These are phyloP conservation scores for Trichopus zeylanicus DNA, from an alignment of 116 monocot genomes.

Conservation along the genomic window DNA sequence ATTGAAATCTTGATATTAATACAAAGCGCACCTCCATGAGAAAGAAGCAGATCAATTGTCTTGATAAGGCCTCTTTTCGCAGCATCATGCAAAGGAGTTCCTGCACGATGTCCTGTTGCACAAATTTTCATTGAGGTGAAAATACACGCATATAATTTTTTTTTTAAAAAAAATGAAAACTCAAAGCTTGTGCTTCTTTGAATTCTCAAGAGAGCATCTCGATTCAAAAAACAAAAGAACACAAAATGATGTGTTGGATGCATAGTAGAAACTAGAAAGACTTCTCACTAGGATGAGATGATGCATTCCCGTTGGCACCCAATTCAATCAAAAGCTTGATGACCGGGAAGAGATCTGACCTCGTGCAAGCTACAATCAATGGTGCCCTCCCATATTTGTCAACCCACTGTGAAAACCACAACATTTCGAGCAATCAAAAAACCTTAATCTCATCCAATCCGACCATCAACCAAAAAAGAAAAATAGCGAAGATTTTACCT, in stretches of 20 bases:
- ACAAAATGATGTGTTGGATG: too few species aligned
- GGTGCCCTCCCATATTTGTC: constrained; percentile 30
- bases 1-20: not conserved
- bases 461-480: not conserved
- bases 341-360: constrained; percentile 20
- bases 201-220: too few species aligned
- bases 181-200: too few species aligned
- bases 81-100: constrained; percentile 2
- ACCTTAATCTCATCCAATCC: not conserved
- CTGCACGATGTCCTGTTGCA: not conserved
- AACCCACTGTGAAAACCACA: constrained; percentile 24
- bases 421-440: too few species aligned
- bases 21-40: not conserved
- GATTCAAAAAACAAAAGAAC: too few species aligned
- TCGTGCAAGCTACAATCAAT: constrained; percentile 22
- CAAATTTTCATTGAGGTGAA: too few species aligned
- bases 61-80: not conserved
- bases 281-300: constrained; percentile 13
- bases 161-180: not conserved
- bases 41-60: not conserved
- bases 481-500: constrained; percentile 10
- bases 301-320: constrained; percentile 33
- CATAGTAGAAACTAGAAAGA: too few species aligned
- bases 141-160: too few species aligned
- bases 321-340: constrained; percentile 24